phyloP scores from a whole-genome alignment of 2,329 filamentous ascomycete genomes.

The Aspergillus brasiliensis region DNA sequence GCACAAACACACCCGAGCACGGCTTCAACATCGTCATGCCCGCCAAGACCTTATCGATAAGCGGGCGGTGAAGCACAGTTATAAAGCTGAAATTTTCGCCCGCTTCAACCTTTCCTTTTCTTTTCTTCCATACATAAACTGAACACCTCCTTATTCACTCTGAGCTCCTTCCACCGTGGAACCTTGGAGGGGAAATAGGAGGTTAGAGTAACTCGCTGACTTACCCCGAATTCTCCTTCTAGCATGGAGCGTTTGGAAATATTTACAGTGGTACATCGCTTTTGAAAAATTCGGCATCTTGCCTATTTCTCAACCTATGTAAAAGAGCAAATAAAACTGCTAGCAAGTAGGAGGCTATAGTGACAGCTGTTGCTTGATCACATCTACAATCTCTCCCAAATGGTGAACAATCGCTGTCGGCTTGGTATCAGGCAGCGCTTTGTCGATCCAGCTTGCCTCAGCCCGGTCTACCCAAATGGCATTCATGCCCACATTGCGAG shows the following conservation, averaged over 20 bases:
- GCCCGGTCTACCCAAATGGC: conserved; percentile 68
- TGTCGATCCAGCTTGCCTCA: conserved; percentile 67
- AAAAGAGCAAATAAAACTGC: not conserved
- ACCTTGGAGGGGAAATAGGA: conserved; percentile 51
- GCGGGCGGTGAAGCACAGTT: conserved; percentile 25
- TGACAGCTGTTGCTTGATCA: conserved; percentile 29
- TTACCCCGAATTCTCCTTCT: conserved; percentile 50
- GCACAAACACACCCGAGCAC: not conserved
- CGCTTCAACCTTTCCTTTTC: conserved; percentile 26
- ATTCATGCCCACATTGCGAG: conserved; percentile 60
- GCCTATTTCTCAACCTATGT: not conserved
- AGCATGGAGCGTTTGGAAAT: conserved; percentile 52
- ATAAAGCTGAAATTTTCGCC: conserved; percentile 28
- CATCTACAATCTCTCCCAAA: conserved; percentile 59
- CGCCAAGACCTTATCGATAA: conserved; percentile 41
- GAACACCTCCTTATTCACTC: conserved; percentile 53
- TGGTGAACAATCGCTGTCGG: conserved; percentile 59
- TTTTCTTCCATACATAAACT: conserved; percentile 42
- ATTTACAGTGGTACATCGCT: conserved; percentile 46
- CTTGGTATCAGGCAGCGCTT: conserved; percentile 51
- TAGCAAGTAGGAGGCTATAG: not conserved
- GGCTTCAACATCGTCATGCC: not conserved
- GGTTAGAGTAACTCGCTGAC: conserved; percentile 47
- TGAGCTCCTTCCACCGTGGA: conserved; percentile 42
- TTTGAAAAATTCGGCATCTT: not conserved